Evolutionary conservation across 495 filamentous ascomycete genomes (phyloP).

Genomic region (Xylaria scruposa): DNA sequence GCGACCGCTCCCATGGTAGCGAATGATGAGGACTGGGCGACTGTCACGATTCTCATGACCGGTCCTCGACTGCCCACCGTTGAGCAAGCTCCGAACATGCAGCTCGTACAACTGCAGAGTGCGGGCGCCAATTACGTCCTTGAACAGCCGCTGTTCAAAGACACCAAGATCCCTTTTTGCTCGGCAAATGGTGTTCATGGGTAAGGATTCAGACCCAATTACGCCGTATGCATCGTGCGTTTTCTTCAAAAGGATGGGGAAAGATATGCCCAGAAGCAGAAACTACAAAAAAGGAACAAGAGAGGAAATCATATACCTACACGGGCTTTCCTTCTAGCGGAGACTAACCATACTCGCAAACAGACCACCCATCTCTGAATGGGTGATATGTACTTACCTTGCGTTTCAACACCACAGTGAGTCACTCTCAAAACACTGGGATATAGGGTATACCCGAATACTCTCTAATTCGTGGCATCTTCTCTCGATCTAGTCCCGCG

Average conservation of each 20-base stretch:
- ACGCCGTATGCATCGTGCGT: not conserved
- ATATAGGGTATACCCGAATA: slow-evolving; percentile 3
- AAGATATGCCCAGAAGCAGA: not conserved
- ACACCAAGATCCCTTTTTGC: slow-evolving; percentile 68
- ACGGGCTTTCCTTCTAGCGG: not conserved
- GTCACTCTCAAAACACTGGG: slow-evolving; percentile 18
- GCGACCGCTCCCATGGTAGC: slow-evolving; percentile 16
- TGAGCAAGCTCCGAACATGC: slow-evolving; percentile 61
- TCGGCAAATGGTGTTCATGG: slow-evolving; percentile 81
- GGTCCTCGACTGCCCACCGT: slow-evolving; percentile 56
- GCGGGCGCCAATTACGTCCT: slow-evolving; percentile 77
- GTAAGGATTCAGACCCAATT: slow-evolving; percentile 27
- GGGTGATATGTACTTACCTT: slow-evolving; percentile 64
- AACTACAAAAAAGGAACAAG: not conserved
- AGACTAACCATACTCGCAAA: slow-evolving; percentile 3
- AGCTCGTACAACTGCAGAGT: slow-evolving; percentile 75
- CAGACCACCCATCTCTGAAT: slow-evolving; percentile 82
- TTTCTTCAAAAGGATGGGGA: not conserved
- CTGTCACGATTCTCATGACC: slow-evolving; percentile 70
- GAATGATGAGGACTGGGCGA: slow-evolving; percentile 52
- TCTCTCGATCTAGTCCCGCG: slow-evolving; percentile 53
- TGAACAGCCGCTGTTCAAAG: slow-evolving; percentile 66
- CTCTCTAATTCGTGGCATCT: slow-evolving; percentile 27
- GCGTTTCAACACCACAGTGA: slow-evolving; percentile 54
- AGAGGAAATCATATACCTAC: not conserved